Percentiles rank a stretch among this genome's conserved stretches.
These are phyloP conservation scores for Cruciata laevipes DNA, from an alignment of 257 asterid species.

Conservation along the genomic window DNA sequence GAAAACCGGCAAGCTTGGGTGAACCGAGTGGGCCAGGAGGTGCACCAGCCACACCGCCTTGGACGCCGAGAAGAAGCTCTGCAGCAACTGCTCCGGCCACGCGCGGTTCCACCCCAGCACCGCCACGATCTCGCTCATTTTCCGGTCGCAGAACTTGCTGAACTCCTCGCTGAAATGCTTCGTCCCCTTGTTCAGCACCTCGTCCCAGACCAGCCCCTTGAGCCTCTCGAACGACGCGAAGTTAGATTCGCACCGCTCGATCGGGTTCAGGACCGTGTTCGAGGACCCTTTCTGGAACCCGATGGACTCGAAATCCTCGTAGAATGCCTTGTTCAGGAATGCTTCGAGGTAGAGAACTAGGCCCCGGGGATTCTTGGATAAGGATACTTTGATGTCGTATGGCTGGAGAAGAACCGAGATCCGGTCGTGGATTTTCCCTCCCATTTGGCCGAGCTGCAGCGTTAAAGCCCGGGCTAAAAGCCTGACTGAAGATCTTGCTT, in stretches of 20 bases:
- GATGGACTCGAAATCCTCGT: conserved; percentile 63
- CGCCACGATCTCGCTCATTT: conserved; percentile 92
- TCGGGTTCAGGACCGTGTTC: conserved; percentile 54
- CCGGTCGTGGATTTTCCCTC: conserved; percentile 56
- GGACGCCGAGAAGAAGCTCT: conserved; percentile 81
- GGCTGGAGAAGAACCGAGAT: conserved; percentile 63
- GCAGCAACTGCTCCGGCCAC: conserved; percentile 91
- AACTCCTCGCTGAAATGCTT: conserved; percentile 78
- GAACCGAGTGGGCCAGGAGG: conserved; percentile 80
- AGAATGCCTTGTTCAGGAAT: conserved; percentile 54
- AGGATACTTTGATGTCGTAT: conserved; percentile 61
- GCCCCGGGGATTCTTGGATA: conserved; percentile 63
- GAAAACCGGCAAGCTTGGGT: conserved; percentile 70
- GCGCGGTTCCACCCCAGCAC: conserved; percentile 92
- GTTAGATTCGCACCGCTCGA: conserved; percentile 66
- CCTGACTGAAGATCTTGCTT: conserved; percentile 61
- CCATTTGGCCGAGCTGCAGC: conserved; percentile 53
- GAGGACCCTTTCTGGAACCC: conserved; percentile 51
- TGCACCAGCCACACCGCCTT: conserved; percentile 91
- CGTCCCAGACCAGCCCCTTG: conserved; percentile 78
- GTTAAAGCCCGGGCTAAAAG: conserved; percentile 48
- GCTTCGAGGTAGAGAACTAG: conserved; percentile 66
- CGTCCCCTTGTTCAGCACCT: conserved; percentile 76
- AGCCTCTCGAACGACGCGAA: conserved; percentile 51
- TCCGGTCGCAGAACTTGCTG: conserved; percentile 87